phyloP scores from a whole-genome alignment of 371 early-diverging fungal species.

The Mucor irregularis region DNA sequence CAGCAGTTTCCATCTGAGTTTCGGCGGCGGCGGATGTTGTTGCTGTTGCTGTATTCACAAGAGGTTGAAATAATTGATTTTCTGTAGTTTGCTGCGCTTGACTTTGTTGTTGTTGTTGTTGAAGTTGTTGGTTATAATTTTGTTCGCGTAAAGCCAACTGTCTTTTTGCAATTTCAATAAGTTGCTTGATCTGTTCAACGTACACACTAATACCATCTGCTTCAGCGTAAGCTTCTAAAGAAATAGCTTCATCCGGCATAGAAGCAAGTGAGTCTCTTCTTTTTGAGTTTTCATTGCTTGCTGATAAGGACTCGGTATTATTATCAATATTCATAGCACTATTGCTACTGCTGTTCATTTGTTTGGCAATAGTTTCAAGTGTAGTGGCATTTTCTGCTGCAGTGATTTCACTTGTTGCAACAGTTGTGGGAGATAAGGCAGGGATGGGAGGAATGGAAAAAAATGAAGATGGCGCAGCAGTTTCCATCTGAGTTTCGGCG shows the following conservation, averaged over 20 bases:
- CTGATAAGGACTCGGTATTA: background rate
- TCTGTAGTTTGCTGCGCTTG: background rate
- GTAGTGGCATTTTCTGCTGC: background rate
- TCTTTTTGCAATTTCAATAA: constrained; percentile 44
- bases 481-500: constrained; percentile 4
- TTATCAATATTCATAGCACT: too few relatives aligned
- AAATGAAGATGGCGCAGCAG: constrained; percentile 25
- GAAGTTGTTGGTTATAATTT: background rate
- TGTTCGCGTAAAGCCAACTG: constrained; percentile 32
- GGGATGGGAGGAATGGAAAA: constrained; percentile 19
- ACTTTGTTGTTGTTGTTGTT: constrained; percentile 13
- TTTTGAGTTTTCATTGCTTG: background rate
- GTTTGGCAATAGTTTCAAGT: background rate
- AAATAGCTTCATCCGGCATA: constrained; percentile 10
- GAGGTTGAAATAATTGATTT: constrained; percentile 7
- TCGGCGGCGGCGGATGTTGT: background rate
- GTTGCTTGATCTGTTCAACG: constrained; percentile 43
- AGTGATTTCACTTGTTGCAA: constrained; percentile 2
- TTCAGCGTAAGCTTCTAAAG: constrained; percentile 27
- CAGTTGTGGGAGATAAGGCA: background rate
- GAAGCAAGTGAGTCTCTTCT: constrained; percentile 6
- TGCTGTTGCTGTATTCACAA: background rate
- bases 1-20: constrained; percentile 17
- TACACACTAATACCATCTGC: constrained; percentile 37
- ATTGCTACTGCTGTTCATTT: constrained; percentile 5